Evolutionary conservation across 306 rosid genomes (phyloP), one percentile per base, ranked within the genome.

Genomic region (Phaseolus lunatus): DNA sequence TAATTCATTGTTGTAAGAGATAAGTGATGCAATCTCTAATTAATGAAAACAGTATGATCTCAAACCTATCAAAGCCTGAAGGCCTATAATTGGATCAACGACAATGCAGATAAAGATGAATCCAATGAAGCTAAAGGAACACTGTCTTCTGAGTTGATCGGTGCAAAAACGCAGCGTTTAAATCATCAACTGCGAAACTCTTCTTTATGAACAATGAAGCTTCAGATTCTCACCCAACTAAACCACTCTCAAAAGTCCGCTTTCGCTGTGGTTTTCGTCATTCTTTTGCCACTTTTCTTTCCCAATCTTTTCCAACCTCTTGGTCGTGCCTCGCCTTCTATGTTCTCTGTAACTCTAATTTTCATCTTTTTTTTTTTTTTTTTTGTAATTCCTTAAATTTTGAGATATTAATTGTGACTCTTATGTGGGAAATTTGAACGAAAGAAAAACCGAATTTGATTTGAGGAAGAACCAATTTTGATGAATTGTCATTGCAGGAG

Each of bases 301-400:
- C 91, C 97, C 41, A 74, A 77, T 71, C 83, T 94, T 72, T 89
- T 94, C 85, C 83, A 85, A 35, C 97, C 97, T 47, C 78, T 95
- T 16, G 82, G 91, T 78, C 91, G 87, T 67, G 91, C 99, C 75
- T 92, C 91, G 2, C 91, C 97, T 86, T 90, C 94, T 47, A 81
- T 85, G 72, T 88, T 87, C 86, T 87, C 94, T 83, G 99, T 92
- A 67, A 79, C 62, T 84, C 23, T 16, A 35, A 7, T 49, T 15
- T 47, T 59, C 61, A 29, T 4, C 29, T 24, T 49, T 47, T 27
- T 58, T 24, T n/a, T n/a, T n/a, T n/a, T n/a, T n/a, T n/a, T n/a
- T n/a, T n/a, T n/a, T n/a, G 11, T 27, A 3, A 0, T 59, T 27
- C 47, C 33, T 43, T 48, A 3, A 63, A 4, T 65, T 39, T 54